These are phyloP conservation scores for Dothideomycetes sp. DNA, from an alignment of 2,329 filamentous ascomycete genomes.

Conservation along the genomic window DNA sequence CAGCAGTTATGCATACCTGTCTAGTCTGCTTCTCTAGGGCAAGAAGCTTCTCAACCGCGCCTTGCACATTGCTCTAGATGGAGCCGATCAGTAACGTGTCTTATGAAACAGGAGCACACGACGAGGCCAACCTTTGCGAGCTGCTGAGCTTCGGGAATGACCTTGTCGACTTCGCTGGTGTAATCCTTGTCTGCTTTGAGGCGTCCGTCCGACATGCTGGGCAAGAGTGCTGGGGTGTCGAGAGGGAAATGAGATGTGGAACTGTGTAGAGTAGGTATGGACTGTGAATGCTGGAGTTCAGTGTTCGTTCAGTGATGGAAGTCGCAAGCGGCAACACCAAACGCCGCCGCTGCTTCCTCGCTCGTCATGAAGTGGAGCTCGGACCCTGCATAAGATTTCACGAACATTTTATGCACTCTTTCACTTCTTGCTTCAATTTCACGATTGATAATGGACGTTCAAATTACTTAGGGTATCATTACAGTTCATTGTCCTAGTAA, in stretches of 20 bases:
- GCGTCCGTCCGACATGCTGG: slow-evolving; percentile 62
- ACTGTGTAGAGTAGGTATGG: too few species aligned
- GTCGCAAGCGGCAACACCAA: too few species aligned
- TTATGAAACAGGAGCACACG: neutral
- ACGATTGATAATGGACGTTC: too few species aligned
- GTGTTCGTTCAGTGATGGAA: too few species aligned
- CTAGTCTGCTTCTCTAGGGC: slow-evolving; percentile 91
- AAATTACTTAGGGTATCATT: too few species aligned
- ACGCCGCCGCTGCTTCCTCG: too few species aligned
- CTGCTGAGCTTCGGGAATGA: slow-evolving; percentile 82
- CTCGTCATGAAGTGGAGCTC: too few species aligned
- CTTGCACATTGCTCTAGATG: slow-evolving; percentile 69
- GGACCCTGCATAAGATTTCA: too few species aligned
- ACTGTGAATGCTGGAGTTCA: too few species aligned
- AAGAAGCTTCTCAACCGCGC: slow-evolving; percentile 87
- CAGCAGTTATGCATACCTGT: slow-evolving; percentile 54
- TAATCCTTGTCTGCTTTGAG: slow-evolving; percentile 98
- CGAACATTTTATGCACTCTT: too few species aligned
- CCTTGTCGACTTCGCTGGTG: slow-evolving; percentile 87
- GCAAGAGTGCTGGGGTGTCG: neutral
- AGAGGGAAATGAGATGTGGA: slow-evolving; percentile 1
- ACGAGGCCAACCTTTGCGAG: slow-evolving; percentile 62
- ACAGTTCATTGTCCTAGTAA: too few species aligned
- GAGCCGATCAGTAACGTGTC: slow-evolving; percentile 19
- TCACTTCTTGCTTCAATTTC: too few species aligned